Evolutionary conservation across 352 stramenopile species (phyloP), one percentile per base, ranked within the genome.

Genomic region (Phytophthora cactorum): DNA sequence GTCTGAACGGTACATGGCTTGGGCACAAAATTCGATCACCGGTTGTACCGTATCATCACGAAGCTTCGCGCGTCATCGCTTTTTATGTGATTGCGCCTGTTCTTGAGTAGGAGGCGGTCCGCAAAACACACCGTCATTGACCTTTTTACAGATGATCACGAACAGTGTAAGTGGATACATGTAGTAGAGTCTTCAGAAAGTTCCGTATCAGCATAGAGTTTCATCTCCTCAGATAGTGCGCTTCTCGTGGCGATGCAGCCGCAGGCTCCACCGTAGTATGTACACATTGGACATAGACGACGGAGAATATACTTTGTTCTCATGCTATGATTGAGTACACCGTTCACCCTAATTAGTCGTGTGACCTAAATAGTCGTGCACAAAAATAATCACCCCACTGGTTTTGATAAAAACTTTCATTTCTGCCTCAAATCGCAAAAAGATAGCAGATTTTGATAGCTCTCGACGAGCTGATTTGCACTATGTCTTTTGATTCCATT

Each of bases 131-230:
- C 28, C 12, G 27, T 15, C 3, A 15, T 52, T 52, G 2, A 52
- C 25, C 27, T 52, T 36, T 10, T 52, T 5, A 15, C 25, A 39
- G 8, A 52, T 52, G 4, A 52, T 22, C 15, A 25, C 10, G 27
- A 36, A 52, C 11, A 36, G 27, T 9, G 36, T 4, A 29, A 36
- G 9, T 15, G 27, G 45, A 36, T 22, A 52, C 7, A 52, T 15
- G n/a, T n/a, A n/a, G 45, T 52, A 22, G 45, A n/a, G n/a, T 52
- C 45, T 22, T 52, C 45, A 39, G 34, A 39, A 25, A 52, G 45
- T 22, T 36, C 36, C 6, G 25, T 36, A 14, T 52, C 45, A 51
- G 44, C 17, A 31, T 32, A 51, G 5, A 12, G 8, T 27, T 52
- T 52, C 45, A 52, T 52, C 45, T 52, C 25, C 5, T 28, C 45